Conservation (phyloP, 495 filamentous ascomycete species). For the Neurospora sublineolata region DNA sequence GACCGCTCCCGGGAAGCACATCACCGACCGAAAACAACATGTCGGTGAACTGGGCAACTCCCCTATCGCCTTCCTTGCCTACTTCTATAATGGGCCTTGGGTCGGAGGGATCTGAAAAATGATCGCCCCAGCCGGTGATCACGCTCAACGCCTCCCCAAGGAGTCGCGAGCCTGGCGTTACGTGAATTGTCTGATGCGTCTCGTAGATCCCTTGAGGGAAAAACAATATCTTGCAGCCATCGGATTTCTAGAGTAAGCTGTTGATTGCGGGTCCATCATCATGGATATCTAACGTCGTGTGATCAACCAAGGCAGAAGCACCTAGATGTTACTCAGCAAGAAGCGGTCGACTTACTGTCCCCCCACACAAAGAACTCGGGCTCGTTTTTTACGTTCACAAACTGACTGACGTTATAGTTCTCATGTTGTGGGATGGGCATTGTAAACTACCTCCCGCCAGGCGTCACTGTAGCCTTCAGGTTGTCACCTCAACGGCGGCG, state of each 20-base stretch:
- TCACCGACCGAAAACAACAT: constrained; percentile 43
- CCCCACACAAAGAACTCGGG: constrained; percentile 22
- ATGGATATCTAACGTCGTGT: constrained; percentile 10
- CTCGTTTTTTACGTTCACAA: constrained; percentile 29
- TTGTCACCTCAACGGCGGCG: constrained; percentile 16
- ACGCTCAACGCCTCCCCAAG: constrained; percentile 32
- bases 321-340: neutral
- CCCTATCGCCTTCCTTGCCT: constrained; percentile 42
- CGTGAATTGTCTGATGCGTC: constrained; percentile 33
- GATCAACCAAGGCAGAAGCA: neutral
- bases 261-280: constrained; percentile 32
- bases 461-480: neutral
- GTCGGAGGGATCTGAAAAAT: constrained; percentile 37
- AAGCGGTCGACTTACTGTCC: constrained; percentile 11
- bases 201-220: constrained; percentile 37
- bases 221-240: constrained; percentile 31
- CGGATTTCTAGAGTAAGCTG: constrained; percentile 23
- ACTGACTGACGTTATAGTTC: constrained; percentile 20
- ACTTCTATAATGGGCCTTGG: constrained; percentile 46
- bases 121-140: constrained; percentile 33
- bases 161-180: constrained; percentile 43
- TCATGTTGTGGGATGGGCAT: constrained; percentile 26
- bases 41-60: constrained; percentile 47
- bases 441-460: constrained; percentile 26
- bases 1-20: constrained; percentile 40